These are phyloP conservation scores for Pyrenochaeta sp. DNA, from an alignment of 2,329 filamentous ascomycete species.

Conservation along the genomic window DNA sequence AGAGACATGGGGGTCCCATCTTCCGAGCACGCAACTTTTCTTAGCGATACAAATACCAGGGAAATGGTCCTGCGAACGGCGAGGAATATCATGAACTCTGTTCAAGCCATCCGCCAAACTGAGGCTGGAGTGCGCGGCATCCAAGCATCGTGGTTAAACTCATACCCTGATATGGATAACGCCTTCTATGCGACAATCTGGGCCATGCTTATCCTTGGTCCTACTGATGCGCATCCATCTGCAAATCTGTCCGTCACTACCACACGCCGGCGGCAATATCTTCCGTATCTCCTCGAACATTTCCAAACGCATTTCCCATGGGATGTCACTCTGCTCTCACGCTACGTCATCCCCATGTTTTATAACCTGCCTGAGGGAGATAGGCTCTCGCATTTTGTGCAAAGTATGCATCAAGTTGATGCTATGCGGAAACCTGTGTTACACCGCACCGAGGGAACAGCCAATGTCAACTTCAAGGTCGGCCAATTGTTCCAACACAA, in stretches of 20 bases:
- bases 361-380: constrained; percentile 61
- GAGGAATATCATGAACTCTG: constrained; percentile 80
- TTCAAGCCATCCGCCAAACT: constrained; percentile 59
- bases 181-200: constrained; percentile 79
- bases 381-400: constrained; percentile 62
- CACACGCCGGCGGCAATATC: constrained; percentile 61
- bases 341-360: constrained; percentile 72
- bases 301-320: constrained; percentile 73
- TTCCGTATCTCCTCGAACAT: constrained; percentile 71
- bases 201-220: constrained; percentile 62
- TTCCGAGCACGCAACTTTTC: constrained; percentile 59
- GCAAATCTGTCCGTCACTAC: constrained; percentile 26
- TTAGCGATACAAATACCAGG: constrained; percentile 70
- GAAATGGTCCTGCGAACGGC: constrained; percentile 78
- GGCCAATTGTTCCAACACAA: constrained; percentile 87
- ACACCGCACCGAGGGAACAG: constrained; percentile 15
- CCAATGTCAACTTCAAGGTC: constrained; percentile 54
- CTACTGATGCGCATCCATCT: constrained; percentile 33
- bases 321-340: constrained; percentile 75
- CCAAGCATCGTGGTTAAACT: constrained; percentile 34
- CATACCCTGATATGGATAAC: constrained; percentile 60
- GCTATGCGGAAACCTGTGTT: constrained; percentile 57
- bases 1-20: constrained; percentile 58
- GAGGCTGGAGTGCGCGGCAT: constrained; percentile 31
- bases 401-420: constrained; percentile 65